Conservation (phyloP, 805 yeast species). For the Myxozyma sirexii region DNA sequence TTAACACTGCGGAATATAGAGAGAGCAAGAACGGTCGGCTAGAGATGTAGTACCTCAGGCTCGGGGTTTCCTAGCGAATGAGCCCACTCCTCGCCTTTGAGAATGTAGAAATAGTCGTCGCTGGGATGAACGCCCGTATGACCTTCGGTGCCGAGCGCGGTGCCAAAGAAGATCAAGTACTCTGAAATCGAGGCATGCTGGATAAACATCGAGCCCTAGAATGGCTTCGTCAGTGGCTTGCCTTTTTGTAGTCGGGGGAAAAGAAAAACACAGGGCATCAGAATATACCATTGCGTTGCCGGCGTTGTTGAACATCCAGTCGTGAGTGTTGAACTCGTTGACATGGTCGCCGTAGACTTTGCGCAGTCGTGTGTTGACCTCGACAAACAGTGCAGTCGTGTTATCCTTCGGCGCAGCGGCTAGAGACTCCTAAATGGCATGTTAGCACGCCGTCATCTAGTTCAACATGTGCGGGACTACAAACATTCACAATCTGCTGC, state of each 20-base stretch:
- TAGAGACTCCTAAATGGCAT: constrained; percentile 40
- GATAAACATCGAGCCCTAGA: constrained; percentile 73
- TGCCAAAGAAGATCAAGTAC: constrained; percentile 89
- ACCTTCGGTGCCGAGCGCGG: constrained; percentile 94
- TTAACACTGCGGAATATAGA: neutral
- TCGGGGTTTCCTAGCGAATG: constrained; percentile 63
- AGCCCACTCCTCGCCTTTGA: constrained; percentile 77
- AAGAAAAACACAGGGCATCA: neutral
- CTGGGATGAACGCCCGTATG: constrained; percentile 96
- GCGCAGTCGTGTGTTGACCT: constrained; percentile 60
- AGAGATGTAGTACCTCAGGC: constrained; percentile 46
- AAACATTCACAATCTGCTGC: constrained; percentile 55
- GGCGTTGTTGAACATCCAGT: constrained; percentile 97
- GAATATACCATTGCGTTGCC: constrained; percentile 84
- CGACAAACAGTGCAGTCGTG: constrained; percentile 64
- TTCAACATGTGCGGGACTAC: too few species aligned
- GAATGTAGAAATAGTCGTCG: constrained; percentile 93
- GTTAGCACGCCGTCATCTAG: too few species aligned
- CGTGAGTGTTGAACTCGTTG: constrained; percentile 70
- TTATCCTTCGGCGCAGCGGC: constrained; percentile 42
- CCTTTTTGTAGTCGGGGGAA: neutral
- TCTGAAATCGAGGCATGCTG: constrained; percentile 93
- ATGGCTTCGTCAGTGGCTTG: neutral
- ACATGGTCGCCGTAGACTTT: constrained; percentile 71
- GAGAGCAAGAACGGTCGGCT: neutral